These are phyloP conservation scores for Oryza coarctata DNA, from an alignment of 176 grass and related monocot genomes.

Conservation along the genomic window DNA sequence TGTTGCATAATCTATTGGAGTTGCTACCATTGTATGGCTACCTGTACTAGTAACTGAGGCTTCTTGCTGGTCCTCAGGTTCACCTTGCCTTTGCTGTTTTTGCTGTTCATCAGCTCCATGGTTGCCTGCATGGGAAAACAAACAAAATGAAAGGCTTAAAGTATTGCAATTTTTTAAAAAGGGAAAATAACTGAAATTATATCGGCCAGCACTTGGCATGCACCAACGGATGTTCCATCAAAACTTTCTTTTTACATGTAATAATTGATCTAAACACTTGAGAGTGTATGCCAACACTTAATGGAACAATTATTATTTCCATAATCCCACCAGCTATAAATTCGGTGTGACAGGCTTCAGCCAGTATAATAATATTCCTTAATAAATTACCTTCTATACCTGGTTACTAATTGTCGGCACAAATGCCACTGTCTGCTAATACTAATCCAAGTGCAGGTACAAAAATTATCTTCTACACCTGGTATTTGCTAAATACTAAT, in stretches of 20 bases:
- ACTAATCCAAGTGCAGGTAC: too few species aligned
- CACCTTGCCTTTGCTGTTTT: slow-evolving; percentile 38
- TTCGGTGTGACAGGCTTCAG: not conserved
- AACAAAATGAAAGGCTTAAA: not conserved
- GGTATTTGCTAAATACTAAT: not conserved
- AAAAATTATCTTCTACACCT: too few species aligned
- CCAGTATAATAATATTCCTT: not conserved
- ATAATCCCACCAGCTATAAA: not conserved
- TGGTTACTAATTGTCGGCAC: not conserved
- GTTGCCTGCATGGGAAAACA: slow-evolving; percentile 21
- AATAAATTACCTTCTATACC: not conserved
- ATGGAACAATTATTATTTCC: not conserved
- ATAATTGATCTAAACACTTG: not conserved
- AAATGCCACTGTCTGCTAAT: not conserved
- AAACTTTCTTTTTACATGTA: not conserved
- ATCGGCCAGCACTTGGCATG: not conserved
- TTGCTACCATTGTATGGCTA: slow-evolving; percentile 47
- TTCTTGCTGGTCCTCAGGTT: slow-evolving; percentile 39
- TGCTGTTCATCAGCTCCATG: slow-evolving; percentile 37
- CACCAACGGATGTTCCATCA: not conserved
- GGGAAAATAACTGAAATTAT: not conserved
- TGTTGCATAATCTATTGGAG: slow-evolving; percentile 42
- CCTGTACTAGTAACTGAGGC: slow-evolving; percentile 38
- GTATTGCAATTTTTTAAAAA: not conserved
- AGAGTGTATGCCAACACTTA: not conserved